Percentiles rank a stretch among this genome's conserved stretches.
These are phyloP conservation scores for Hyphodiscus sp. DNA, from an alignment of 2,329 filamentous ascomycete species.

Conservation along the genomic window DNA sequence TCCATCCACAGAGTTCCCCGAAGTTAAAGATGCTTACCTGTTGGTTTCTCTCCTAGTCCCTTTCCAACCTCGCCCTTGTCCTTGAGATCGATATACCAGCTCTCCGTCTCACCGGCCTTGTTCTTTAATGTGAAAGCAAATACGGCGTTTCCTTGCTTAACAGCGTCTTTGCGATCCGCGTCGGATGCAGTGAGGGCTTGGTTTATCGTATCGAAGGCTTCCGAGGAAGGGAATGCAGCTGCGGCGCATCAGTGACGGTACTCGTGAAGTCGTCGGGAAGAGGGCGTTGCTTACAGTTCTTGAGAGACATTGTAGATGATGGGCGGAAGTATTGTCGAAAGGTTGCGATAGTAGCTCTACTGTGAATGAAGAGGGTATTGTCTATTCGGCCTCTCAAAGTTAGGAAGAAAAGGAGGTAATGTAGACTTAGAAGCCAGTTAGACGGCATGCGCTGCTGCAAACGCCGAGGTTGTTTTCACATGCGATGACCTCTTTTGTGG, in stretches of 20 bases:
- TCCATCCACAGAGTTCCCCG: too few relatives aligned
- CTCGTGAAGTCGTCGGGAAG: background rate
- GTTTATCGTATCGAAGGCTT: conserved; percentile 85
- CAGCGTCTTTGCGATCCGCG: conserved; percentile 74
- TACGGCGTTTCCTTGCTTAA: conserved; percentile 81
- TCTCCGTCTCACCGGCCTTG: conserved; percentile 66
- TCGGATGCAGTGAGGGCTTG: conserved; percentile 60
- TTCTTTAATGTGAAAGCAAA: conserved; percentile 95
- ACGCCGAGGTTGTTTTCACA: background rate
- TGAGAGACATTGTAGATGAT: conserved; percentile 4
- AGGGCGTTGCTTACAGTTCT: background rate
- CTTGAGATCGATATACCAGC: conserved; percentile 96
- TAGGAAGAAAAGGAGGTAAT: background rate
- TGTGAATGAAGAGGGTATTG: background rate
- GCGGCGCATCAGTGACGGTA: background rate
- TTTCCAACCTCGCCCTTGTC: conserved; percentile 75
- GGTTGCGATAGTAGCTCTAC: background rate
- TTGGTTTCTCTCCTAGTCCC: conserved; percentile 74
- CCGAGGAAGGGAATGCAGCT: conserved; percentile 85
- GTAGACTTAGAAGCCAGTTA: background rate
- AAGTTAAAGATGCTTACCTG: conserved; percentile 48
- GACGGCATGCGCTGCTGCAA: background rate
- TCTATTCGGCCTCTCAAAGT: background rate
- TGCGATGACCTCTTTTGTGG: too few relatives aligned
- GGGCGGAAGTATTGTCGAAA: background rate